These are phyloP conservation scores for Mortierella sp. DNA, from an alignment of 371 early-diverging fungal species.

Conservation along the genomic window DNA sequence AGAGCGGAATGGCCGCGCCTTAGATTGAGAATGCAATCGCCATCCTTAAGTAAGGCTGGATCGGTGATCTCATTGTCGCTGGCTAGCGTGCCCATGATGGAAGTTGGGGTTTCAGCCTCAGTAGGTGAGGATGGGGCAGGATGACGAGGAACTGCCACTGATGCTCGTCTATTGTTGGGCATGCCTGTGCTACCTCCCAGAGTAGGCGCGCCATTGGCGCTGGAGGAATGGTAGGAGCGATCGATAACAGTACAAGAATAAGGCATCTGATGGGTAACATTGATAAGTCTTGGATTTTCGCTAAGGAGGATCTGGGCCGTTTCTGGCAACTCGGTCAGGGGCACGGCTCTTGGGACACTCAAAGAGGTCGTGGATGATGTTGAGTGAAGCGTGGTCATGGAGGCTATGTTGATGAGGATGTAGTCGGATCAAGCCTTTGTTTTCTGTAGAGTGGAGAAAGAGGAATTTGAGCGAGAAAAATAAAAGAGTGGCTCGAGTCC, in stretches of 20 bases:
- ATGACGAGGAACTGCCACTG: slow-evolving; percentile 39
- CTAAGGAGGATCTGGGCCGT: slow-evolving; percentile 43
- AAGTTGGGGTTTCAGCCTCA: background rate
- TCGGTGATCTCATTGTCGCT: background rate
- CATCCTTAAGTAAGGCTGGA: slow-evolving; percentile 5
- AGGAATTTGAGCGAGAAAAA: background rate
- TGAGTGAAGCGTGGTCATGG: slow-evolving; percentile 34
- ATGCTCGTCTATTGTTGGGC: slow-evolving; percentile 35
- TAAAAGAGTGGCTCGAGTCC: background rate
- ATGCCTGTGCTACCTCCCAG: slow-evolving; percentile 12
- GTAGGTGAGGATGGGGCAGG: slow-evolving; percentile 17
- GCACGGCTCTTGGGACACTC: slow-evolving; percentile 29
- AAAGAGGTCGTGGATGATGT: slow-evolving; percentile 39
- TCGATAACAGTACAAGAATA: slow-evolving; percentile 63
- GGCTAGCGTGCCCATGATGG: background rate
- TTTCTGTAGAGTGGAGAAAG: background rate
- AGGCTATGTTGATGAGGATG: slow-evolving; percentile 13
- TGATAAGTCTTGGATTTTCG: slow-evolving; percentile 64
- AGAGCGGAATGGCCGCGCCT: slow-evolving; percentile 84
- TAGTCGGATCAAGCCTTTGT: background rate
- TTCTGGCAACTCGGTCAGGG: slow-evolving; percentile 50
- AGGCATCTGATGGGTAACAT: slow-evolving; percentile 75
- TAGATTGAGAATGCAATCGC: slow-evolving; percentile 50
- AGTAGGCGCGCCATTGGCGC: background rate
- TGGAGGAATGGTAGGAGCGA: slow-evolving; percentile 9